Percentiles rank a stretch among this genome's conserved stretches.
Conservation (phyloP, 2,329 filamentous ascomycete species). For the Xylariales sp. region DNA sequence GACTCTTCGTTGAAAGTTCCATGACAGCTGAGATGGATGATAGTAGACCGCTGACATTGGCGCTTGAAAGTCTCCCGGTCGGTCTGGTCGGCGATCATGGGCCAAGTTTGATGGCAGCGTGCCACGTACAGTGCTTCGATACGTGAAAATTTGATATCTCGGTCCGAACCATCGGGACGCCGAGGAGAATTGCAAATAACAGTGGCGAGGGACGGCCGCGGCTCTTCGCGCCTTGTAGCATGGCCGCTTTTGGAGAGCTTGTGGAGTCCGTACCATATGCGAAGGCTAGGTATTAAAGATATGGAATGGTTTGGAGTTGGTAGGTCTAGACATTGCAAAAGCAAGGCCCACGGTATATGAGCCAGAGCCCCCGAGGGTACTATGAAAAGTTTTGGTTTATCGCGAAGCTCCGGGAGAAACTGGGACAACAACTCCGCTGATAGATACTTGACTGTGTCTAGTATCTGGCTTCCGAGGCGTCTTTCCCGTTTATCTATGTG, state of each 20-base stretch:
- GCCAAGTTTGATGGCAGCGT: constrained; percentile 28
- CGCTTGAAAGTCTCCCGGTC: constrained; percentile 27
- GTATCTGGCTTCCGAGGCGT: constrained; percentile 22
- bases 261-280: constrained; percentile 35
- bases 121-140: constrained; percentile 33
- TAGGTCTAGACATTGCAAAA: constrained; percentile 20
- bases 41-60: constrained; percentile 23
- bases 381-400: constrained; percentile 25
- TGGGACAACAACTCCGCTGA: constrained; percentile 21
- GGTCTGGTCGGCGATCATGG: constrained; percentile 26
- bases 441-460: constrained; percentile 14
- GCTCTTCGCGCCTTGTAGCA: not conserved
- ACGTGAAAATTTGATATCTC: constrained; percentile 33
- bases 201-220: constrained; percentile 19
- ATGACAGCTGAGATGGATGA: constrained; percentile 35
- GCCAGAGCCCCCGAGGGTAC: constrained; percentile 33
- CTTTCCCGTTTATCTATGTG: constrained; percentile 14
- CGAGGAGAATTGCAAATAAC: constrained; percentile 31
- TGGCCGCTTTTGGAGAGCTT: constrained; percentile 19
- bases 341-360: constrained; percentile 33
- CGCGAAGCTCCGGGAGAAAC: constrained; percentile 27
- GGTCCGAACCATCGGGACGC: constrained; percentile 23
- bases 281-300: constrained; percentile 34
- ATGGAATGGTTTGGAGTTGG: constrained; percentile 19
- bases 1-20: constrained; percentile 34